These are phyloP conservation scores for Triangularia verruculosa DNA, from an alignment of 2,329 filamentous ascomycete genomes.

Conservation along the genomic window DNA sequence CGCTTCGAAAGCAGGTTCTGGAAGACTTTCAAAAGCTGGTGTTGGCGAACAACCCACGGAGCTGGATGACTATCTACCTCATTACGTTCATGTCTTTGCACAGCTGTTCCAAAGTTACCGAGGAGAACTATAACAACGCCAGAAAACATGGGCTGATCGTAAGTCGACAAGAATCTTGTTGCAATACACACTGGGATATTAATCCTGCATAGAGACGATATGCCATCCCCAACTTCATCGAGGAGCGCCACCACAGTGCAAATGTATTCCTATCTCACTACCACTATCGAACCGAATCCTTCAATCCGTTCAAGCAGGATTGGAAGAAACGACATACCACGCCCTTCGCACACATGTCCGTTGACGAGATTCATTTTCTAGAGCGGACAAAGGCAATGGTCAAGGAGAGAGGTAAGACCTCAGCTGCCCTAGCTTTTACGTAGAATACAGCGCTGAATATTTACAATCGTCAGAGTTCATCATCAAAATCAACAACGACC, in stretches of 20 bases:
- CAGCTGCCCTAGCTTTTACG: too few species aligned
- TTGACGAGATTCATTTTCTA: conserved; percentile 6
- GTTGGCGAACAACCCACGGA: conserved; percentile 13
- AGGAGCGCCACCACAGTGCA: conserved; percentile 18
- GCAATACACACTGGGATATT: background rate
- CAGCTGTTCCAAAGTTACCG: conserved; percentile 15
- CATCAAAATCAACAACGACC: conserved; percentile 10
- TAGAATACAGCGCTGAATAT: too few species aligned
- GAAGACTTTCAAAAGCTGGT: conserved; percentile 18
- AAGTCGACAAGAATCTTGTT: background rate
- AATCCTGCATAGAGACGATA: conserved; percentile 11
- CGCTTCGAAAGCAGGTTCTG: conserved; percentile 17
- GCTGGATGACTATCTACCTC: conserved; percentile 22
- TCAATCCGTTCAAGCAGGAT: conserved; percentile 20
- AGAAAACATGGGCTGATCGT: conserved; percentile 18
- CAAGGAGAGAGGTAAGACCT: conserved; percentile 7
- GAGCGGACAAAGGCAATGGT: conserved; percentile 8
- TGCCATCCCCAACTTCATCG: conserved; percentile 16
- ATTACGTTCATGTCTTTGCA: conserved; percentile 19
- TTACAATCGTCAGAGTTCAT: background rate
- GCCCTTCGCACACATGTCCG: conserved; percentile 16
- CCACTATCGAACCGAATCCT: conserved; percentile 18
- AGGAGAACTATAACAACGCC: conserved; percentile 17
- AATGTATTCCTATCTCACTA: conserved; percentile 20
- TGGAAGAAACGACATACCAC: conserved; percentile 15